Base-by-base conservation (phyloP, 1,284 basidiomycete species). In the Mycosarcoma maydis region DNA sequence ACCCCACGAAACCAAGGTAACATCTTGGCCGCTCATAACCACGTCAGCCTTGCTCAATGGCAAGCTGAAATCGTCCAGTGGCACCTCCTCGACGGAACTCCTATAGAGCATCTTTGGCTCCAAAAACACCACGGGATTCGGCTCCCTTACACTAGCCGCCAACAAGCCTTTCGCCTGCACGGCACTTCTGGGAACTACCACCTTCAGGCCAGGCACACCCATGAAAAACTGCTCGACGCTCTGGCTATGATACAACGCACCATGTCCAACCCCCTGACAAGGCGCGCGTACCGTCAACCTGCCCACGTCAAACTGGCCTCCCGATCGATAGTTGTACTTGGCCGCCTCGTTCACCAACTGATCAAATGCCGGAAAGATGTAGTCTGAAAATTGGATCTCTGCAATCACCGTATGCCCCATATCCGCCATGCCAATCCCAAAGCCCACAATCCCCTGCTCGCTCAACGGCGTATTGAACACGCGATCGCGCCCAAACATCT, bases 351-450 rank as follows among this genome's bases (percentile, higher is more conserved):
- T 97, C 42, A 97, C 92, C 30, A 97, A 86, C 90, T 95, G 77
- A 38, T 68, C 66, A 34, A 56, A 52, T 24, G 61, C 65, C 6
- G 75, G 60, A 41, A 73, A 70, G 40, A 74, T 73, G 46, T 77
- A 76, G 38, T 74, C 76, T 41, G 83, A 84, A 50, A 85, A 86
- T 77, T 87, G 94, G 56, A 97, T 92, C 83, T 97, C 94, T 37
- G 92, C 94, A 52, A 97, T 93, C 1, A 93, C 92, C 4, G 92
- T 94, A 52, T 94, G 92, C 0, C 94, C 94, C 88, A 96, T 94
- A 14, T 90, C 86, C 0, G 94, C 92, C 56, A 95, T 82, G 4
- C 94, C 94, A 46, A 97, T 93, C 0, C 90, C 94, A 74, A 97
- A 96, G 8, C 94, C 94, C 38, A 91, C 92, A 52, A 97, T 95